Evolutionary conservation across 2,329 filamentous ascomycete genomes (phyloP).

Genomic region (Cladosporium phlei): DNA sequence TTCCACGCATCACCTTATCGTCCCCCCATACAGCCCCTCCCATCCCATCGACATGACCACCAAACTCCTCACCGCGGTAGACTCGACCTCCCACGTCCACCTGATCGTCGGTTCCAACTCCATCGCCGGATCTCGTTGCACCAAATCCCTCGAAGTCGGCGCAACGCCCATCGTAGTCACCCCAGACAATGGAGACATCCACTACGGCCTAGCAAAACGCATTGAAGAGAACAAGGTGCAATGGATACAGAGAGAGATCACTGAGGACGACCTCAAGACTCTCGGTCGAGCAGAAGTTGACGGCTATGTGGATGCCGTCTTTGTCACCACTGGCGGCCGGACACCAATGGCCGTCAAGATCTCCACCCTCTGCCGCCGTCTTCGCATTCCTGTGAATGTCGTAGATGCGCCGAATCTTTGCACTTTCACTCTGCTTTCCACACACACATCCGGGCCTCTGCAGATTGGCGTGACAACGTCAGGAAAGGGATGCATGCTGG

Average conservation of each 20-base stretch:
- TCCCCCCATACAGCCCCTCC: neutral
- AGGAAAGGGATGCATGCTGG: conserved; percentile 88
- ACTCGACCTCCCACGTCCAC: conserved; percentile 68
- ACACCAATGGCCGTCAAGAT: conserved; percentile 55
- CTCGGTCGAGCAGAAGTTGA: conserved; percentile 78
- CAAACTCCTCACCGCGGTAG: conserved; percentile 66
- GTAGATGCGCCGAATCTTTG: conserved; percentile 81
- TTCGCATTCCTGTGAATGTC: conserved; percentile 90
- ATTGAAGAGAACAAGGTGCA: conserved; percentile 62
- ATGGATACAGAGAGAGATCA: conserved; percentile 63
- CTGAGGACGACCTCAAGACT: conserved; percentile 65
- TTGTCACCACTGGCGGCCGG: conserved; percentile 63
- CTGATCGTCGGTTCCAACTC: conserved; percentile 82
- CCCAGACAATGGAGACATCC: conserved; percentile 54
- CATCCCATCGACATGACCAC: conserved; percentile 36
- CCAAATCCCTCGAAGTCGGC: conserved; percentile 74
- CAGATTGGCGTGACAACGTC: conserved; percentile 96
- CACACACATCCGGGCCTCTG: conserved; percentile 81
- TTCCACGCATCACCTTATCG: too few species aligned
- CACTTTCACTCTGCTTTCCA: conserved; percentile 84
- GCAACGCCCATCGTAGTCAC: conserved; percentile 76
- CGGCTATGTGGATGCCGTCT: conserved; percentile 81
- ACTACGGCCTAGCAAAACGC: conserved; percentile 57
- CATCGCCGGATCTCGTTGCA: conserved; percentile 77
- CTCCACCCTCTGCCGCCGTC: conserved; percentile 66